These are phyloP conservation scores for Salvia rosmarinus DNA, from an alignment of 257 asterid species.

Conservation along the genomic window DNA sequence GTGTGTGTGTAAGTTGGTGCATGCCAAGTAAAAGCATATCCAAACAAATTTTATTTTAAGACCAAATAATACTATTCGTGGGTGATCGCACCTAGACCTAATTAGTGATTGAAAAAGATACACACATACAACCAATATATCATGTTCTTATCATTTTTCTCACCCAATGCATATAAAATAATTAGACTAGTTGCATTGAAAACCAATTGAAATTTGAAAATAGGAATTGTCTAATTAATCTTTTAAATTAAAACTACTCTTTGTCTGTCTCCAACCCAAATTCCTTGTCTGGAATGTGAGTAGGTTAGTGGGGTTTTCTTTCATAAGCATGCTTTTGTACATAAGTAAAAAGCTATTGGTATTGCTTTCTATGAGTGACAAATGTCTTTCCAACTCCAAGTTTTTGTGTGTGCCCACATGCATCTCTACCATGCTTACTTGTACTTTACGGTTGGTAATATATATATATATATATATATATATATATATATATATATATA, in stretches of 20 bases:
- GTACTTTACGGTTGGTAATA: slow-evolving; percentile 26
- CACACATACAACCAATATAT: background rate
- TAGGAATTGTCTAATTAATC: background rate
- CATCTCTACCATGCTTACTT: slow-evolving; percentile 33
- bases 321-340: slow-evolving; percentile 7
- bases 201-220: background rate
- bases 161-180: background rate
- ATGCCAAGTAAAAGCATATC: background rate
- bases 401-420: slow-evolving; percentile 26
- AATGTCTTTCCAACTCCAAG: slow-evolving; percentile 32
- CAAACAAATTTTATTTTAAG: background rate
- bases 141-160: background rate
- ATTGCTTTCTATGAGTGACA: slow-evolving; percentile 25
- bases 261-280: slow-evolving; percentile 11
- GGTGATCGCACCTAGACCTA: too few relatives aligned
- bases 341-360: background rate
- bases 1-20: background rate
- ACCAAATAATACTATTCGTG: background rate
- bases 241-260: background rate
- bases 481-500: background rate
- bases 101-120: too few relatives aligned
- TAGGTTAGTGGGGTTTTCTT: slow-evolving; percentile 33
- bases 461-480: background rate
- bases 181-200: background rate
- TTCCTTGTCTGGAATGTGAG: slow-evolving; percentile 18